These are phyloP conservation scores for Penicillium silybi DNA, from an alignment of 495 filamentous ascomycete species.

Conservation along the genomic window DNA sequence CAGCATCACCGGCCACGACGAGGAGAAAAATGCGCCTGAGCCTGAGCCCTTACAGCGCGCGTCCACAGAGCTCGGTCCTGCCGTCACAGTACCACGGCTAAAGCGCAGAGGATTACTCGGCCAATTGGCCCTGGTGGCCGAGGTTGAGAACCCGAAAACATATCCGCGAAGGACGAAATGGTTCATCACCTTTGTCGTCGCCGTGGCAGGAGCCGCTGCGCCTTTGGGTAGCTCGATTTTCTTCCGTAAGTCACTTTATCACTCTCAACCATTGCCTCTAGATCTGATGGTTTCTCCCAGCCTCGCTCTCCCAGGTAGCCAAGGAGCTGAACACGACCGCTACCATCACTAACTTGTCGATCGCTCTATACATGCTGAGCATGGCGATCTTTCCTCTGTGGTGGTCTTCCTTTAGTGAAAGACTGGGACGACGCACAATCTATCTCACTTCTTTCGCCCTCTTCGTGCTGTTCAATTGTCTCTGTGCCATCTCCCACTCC, in stretches of 20 bases:
- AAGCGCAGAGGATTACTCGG: constrained; percentile 74
- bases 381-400: constrained; percentile 92
- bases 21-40: constrained; percentile 21
- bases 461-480: constrained; percentile 72
- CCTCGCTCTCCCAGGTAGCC: constrained; percentile 68
- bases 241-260: constrained; percentile 59
- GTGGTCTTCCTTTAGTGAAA: constrained; percentile 92
- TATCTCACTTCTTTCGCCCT: constrained; percentile 79
- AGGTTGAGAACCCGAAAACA: constrained; percentile 70
- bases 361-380: constrained; percentile 83
- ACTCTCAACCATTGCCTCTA: background rate
- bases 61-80: constrained; percentile 24
- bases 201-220: constrained; percentile 68
- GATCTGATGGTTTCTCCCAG: constrained; percentile 31
- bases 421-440: constrained; percentile 75
- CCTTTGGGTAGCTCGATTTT: constrained; percentile 86
- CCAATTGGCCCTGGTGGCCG: constrained; percentile 71
- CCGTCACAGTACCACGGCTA: constrained; percentile 53
- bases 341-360: constrained; percentile 76
- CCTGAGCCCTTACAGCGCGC: constrained; percentile 9
- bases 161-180: constrained; percentile 75
- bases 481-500: constrained; percentile 67
- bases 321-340: constrained; percentile 58
- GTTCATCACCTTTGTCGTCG: constrained; percentile 77
- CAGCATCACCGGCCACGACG: constrained; percentile 4